Base-by-base conservation (phyloP, 305 asterid genomes). In the Caryopteris hybrid region DNA sequence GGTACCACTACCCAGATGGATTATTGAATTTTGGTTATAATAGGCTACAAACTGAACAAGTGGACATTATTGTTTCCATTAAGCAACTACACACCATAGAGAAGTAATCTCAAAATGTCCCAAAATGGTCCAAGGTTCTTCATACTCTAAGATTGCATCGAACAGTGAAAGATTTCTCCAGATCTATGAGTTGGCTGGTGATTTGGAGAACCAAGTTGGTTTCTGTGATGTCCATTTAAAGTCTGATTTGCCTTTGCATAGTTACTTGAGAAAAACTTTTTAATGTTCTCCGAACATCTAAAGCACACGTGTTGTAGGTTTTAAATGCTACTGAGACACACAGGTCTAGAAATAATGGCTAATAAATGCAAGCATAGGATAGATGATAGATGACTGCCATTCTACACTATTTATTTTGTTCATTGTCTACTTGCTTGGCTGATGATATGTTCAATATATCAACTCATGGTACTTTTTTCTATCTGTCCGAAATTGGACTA, bases 141-240 rank as follows among this genome's bases (percentile, higher is more conserved):
- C 52, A 36, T 41, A 58, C 53, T 29, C 34, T 45, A 18, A 38
- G 51, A 18, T 47, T 25, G 42, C 25, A 14, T 63, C 7, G 22
- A 38, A 47, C 12, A 16, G 8, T 31, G 17, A 71, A 50, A 29
- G 33, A 59, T 43, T 57, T 46, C 67, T 47, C 68, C 38, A 14
- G 31, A 59, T 27, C 12, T 14, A 18, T 33, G 52, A 34, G 25
- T 23, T 46, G 21, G 57, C 13, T 53, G 64, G 70, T 61, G 64
- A 51, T 68, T 57, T 31, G 54, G 50, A 59, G 69, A 57, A 50
- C 31, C 12, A 11, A 68, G 67, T 53, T 68, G 60, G 29, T 53
- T 34, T 54, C 23, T 14, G 13, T 41, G 38, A 33, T 61, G 57
- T 33, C 53, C 65, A 21, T 53, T 45, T 23, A 17, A 60, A 29